Base-by-base conservation (phyloP, 257 asterid species). In the Forsythia viridissima region DNA sequence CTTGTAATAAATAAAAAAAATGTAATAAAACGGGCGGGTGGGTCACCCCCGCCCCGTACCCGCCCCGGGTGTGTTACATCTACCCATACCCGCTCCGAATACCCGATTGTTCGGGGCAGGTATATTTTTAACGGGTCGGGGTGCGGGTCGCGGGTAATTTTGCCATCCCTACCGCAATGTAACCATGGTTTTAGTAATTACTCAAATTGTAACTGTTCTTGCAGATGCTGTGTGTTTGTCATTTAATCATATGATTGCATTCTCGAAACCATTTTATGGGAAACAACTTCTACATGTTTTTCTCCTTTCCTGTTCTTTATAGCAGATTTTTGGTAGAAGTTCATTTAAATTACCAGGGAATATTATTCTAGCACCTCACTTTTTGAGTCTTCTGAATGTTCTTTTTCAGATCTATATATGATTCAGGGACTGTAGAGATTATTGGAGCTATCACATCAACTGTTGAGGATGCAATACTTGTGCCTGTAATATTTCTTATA, bases 401-500 rank as follows among this genome's bases (percentile, higher is more conserved):
- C 74, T 80, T 79, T 80, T 79, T 72, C 92, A 96, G 99, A 78
- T 80, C 98, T 84, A 52, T 89, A 75, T 96, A 97, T 82, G 96
- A 90, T 82, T 79, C 93, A 3, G 97, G 99, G 85, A 93, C 97
- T 39, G 98, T 96, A 13, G 98, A 87, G 92, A 82, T 96, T 69
- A 90, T 96, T 43, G 99, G 99, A 55, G 96, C 99, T 74, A 90
- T 96, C 78, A 76, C 99, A 74, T 86, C 97, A 67, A 85, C 86
- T 77, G 97, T 93, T 80, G 99, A 96, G 89, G 99, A 96, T 85
- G 80, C 93, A 44, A 82, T 90, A 73, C 94, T 39, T 59, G 37
- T 81, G 71, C 72, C 79, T 79, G 41, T 66, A 76, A 76, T 63
- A 69, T 76, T 30, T 20, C 34, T 36, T 36, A 55, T 68, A 51